Evolutionary conservation across 495 filamentous ascomycete genomes (phyloP).

Genomic region (Pyronema domesticum): DNA sequence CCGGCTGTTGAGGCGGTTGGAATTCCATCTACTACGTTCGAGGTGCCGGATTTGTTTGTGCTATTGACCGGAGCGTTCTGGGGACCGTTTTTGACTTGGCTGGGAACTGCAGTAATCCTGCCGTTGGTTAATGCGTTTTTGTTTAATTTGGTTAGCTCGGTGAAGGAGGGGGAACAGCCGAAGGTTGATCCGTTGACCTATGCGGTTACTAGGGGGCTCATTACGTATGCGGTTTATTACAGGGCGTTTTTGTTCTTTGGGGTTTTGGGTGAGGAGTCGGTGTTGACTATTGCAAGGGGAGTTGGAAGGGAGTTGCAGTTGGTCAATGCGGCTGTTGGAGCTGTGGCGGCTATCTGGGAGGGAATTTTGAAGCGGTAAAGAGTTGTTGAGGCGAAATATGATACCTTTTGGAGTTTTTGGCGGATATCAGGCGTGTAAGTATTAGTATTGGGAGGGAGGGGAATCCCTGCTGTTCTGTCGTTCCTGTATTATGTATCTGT

Average conservation of each 20-base stretch:
- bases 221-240: conserved; percentile 61
- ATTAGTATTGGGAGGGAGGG: no score
- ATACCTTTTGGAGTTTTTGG: no score
- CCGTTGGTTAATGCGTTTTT: conserved; percentile 64
- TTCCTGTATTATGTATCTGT: no score
- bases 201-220: conserved; percentile 66
- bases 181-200: conserved; percentile 72
- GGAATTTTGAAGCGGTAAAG: conserved; percentile 18
- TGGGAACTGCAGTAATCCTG: conserved; percentile 46
- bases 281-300: conserved; percentile 24
- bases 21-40: conserved; percentile 34
- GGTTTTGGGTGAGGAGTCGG: conserved; percentile 36
- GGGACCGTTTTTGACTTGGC: conserved; percentile 64
- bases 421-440: no score
- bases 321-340: conserved; percentile 19
- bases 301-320: conserved; percentile 21
- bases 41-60: conserved; percentile 63
- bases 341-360: conserved; percentile 21
- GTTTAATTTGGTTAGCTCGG: conserved; percentile 52
- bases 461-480: no score
- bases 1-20: conserved; percentile 41
- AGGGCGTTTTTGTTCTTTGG: conserved; percentile 50
- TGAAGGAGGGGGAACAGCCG: conserved; percentile 27
- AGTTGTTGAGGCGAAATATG: not conserved
- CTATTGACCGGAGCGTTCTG: conserved; percentile 67